Base-by-base conservation (phyloP, 2,329 filamentous ascomycete species). In the Aureobasidium namibiae region DNA sequence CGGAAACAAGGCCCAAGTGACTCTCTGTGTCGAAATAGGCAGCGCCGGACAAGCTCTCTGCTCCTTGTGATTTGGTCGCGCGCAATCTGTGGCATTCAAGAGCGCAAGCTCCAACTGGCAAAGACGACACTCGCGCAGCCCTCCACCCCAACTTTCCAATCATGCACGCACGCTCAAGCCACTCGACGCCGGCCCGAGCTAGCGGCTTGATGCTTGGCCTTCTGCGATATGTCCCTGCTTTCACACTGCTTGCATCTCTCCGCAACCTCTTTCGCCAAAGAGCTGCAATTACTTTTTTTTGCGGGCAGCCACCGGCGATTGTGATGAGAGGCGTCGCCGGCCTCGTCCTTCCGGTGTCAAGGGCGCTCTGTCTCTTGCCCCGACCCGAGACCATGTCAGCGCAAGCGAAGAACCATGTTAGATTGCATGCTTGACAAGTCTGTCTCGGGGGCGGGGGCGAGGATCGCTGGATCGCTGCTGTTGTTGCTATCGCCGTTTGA, bases 21-120 rank as follows among this genome's bases (percentile, higher is more conserved):
- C 57, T 50, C 10, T 52, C 38, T 59, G 57, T 53, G 57, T 59
- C 42, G 42, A 57, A 57, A 39, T 46, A 57, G 42, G 54, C 39
- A 57, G 16, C 41, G 52, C 52, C 52, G 34, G 50, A 54, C 50
- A 42, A 42, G 38, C 50, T 21, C 34, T 39, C n/a, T 52, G 50
- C 50, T 39, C 36, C 54, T 57, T 57, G 54, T 57, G 54, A 57
- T 56, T 45, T 56, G 52, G 52, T 44, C 52, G 52, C 52, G 52
- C 52, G 52, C 52, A 56, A 26, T 29, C 11, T 31, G 49, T 53
- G 34, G 49, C 36, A 53, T 53, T 39, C 49, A 24, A 41, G 36
- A 34, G 26, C 49, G n/a, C n/a, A n/a, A n/a, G n/a, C n/a, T 53
- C 49, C 14, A 39, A 33, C 49, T 53, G 8, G 18, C 21, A 41